Conservation (phyloP, 2,329 filamentous ascomycete genomes). For the Curvularia eragrostidis region DNA sequence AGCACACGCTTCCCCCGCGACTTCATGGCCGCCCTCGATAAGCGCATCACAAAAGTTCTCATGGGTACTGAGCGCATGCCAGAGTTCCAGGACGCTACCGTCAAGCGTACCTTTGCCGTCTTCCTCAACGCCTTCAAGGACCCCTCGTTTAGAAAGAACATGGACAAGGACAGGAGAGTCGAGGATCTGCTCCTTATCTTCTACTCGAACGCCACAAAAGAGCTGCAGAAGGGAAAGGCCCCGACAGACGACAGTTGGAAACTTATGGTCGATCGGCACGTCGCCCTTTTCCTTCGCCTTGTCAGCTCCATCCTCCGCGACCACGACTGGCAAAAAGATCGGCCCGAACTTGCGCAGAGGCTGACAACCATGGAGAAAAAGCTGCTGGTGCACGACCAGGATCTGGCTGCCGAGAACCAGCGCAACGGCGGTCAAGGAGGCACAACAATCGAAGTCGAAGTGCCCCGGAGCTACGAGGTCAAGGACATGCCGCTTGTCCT, state of each 20-base stretch:
- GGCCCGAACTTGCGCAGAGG: conserved; percentile 80
- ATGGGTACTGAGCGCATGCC: conserved; percentile 82
- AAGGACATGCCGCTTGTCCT: conserved; percentile 97
- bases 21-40: conserved; percentile 74
- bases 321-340: conserved; percentile 83
- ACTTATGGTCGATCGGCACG: conserved; percentile 88
- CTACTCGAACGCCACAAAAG: conserved; percentile 92
- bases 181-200: conserved; percentile 96
- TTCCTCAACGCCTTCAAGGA: conserved; percentile 95
- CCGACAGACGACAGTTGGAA: conserved; percentile 89
- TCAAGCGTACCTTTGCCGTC: conserved; percentile 93
- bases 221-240: conserved; percentile 77
- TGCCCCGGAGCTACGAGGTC: conserved; percentile 87
- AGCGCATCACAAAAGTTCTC: conserved; percentile 80
- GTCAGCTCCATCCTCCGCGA: conserved; percentile 80
- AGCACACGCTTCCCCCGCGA: conserved; percentile 74
- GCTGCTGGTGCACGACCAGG: conserved; percentile 90
- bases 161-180: conserved; percentile 91
- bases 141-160: conserved; percentile 82
- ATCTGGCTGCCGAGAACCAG: conserved; percentile 70
- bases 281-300: conserved; percentile 91
- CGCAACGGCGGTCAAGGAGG: conserved; percentile 65
- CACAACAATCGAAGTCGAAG: conserved; percentile 78
- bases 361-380: conserved; percentile 88
- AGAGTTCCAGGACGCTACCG: conserved; percentile 86